Base-by-base conservation (phyloP, 2,329 filamentous ascomycete genomes). In the Knoxdaviesia proteae region DNA sequence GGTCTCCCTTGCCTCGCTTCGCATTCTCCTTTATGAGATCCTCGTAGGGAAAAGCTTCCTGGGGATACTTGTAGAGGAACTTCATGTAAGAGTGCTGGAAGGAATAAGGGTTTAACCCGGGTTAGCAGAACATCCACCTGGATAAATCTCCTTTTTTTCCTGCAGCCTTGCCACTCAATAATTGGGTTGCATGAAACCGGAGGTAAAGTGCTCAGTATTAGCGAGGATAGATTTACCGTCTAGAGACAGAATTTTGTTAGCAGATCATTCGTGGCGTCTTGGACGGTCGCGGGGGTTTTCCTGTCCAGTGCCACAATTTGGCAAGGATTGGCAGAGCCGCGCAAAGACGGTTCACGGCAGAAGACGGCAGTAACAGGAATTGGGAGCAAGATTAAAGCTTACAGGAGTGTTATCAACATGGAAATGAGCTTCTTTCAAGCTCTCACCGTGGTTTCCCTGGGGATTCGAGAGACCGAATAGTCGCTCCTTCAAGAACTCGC, bases 41-140 rank as follows among this genome's bases (percentile, higher is more conserved):
- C 58, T 94, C 71, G 64, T 96, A 96, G 3, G 88, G 90, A 54
- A 96, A 96, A 48, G 79, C 76, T 52, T 71, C 73, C 61, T 96
- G 88, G 1, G 90, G 90, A 53, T 94, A 92, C 61, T 96, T 96
- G 72, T 96, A 96, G 50, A 96, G 77, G 55, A 78, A 92, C 60
- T 96, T 96, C 88, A 96, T 96, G 66, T 96, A 96, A 32, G 88
- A 93, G 61, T 94, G 87, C 82, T 87, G 57, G 32, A 45, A 51
- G 49, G 49, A 47, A 54, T 46, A 4, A 6, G 5, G 11, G 9
- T 20, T 9, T n/a, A n/a, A 33, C 11, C n/a, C 29, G 7, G 30
- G n/a, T 32, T 32, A 20, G 20, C 29, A 34, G 10, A 32, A 10
- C n/a, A 33, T 11, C 10, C 34, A 8, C 10, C 41, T 29, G 3